Conservation (phyloP, 768 basidiomycete species). For the Artomyces pyxidatus region DNA sequence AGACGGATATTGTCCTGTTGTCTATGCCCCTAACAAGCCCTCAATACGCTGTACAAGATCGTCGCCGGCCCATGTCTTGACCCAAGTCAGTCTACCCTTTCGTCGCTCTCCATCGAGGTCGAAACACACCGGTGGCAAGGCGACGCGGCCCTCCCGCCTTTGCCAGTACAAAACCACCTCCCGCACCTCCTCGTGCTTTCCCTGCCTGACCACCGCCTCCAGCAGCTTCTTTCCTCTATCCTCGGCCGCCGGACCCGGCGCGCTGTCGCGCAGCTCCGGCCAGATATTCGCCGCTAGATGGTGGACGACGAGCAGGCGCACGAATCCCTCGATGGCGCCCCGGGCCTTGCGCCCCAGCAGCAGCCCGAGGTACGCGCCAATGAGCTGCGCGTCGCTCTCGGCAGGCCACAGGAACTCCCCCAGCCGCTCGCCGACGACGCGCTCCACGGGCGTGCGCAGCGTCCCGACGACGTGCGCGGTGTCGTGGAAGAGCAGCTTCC, state of each 20-base stretch:
- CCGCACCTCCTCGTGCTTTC: conserved; percentile 35
- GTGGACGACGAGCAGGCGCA: conserved; percentile 64
- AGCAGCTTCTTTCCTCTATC: conserved; percentile 36
- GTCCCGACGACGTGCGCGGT: conserved; percentile 58
- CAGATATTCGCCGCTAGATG: conserved; percentile 73
- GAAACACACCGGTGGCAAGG: conserved; percentile 48
- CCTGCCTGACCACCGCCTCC: conserved; percentile 43
- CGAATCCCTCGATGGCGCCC: conserved; percentile 42
- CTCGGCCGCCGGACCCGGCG: conserved; percentile 24
- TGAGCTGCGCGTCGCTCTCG: conserved; percentile 52
- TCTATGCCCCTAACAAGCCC: conserved; percentile 15
- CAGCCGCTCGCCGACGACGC: conserved; percentile 45
- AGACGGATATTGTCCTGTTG: no score
- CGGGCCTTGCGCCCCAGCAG: conserved; percentile 29
- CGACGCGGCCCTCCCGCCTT: conserved; percentile 23
- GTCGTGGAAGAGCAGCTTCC: conserved; percentile 79
- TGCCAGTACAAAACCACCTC: conserved; percentile 57
- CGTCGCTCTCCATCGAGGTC: conserved; percentile 17
- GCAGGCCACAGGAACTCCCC: conserved; percentile 65
- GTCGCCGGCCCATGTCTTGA: conserved; percentile 15
- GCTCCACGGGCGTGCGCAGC: conserved; percentile 41
- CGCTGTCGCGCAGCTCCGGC: conserved; percentile 40
- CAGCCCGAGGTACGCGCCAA: conserved; percentile 56
- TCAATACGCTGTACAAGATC: conserved; percentile 16
- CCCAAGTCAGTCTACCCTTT: conserved; percentile 17